Conservation (phyloP, 306 rosid species). For the Begonia masoniana region DNA sequence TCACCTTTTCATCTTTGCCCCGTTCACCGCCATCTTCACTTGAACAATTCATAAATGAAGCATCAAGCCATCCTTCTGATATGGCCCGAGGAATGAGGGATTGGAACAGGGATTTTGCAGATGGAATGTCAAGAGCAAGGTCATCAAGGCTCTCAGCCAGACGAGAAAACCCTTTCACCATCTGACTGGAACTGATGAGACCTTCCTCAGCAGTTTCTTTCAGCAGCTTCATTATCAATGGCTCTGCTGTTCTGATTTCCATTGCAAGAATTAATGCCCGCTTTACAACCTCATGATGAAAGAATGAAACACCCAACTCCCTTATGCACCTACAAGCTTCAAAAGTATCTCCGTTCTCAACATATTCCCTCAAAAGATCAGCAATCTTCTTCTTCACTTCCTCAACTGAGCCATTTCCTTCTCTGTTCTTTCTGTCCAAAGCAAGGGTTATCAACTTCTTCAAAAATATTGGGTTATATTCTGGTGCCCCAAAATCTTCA, state of each 20-base stretch:
- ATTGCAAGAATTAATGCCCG: slow-evolving; percentile 71
- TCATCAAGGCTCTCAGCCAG: slow-evolving; percentile 51
- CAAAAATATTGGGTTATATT: no score
- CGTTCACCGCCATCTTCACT: slow-evolving; percentile 43
- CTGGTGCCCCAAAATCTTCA: no score
- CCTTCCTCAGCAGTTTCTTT: slow-evolving; percentile 61
- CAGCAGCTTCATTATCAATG: slow-evolving; percentile 41
- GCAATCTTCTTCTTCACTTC: slow-evolving; percentile 85
- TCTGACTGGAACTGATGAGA: slow-evolving; percentile 54
- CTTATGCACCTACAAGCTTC: slow-evolving; percentile 58
- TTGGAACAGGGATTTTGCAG: slow-evolving; percentile 41
- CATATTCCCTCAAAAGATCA: neutral
- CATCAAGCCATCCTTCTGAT: slow-evolving; percentile 92
- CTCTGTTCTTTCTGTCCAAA: no score
- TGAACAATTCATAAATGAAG: slow-evolving; percentile 43
- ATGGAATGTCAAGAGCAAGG: slow-evolving; percentile 62
- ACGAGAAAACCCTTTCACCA: slow-evolving; percentile 48
- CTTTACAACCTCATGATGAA: slow-evolving; percentile 70
- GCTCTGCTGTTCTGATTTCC: slow-evolving; percentile 57
- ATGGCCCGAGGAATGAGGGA: slow-evolving; percentile 67
- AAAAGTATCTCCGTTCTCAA: slow-evolving; percentile 3
- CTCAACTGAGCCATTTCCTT: no score
- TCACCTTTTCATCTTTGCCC: slow-evolving; percentile 47
- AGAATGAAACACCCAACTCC: slow-evolving; percentile 69
- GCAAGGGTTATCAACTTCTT: no score